A percentile compares a stretch with the other conserved stretches of the same genome.
phyloP scores from a whole-genome alignment of 208 protist genomes.

The Tritrichomonas musculus region DNA sequence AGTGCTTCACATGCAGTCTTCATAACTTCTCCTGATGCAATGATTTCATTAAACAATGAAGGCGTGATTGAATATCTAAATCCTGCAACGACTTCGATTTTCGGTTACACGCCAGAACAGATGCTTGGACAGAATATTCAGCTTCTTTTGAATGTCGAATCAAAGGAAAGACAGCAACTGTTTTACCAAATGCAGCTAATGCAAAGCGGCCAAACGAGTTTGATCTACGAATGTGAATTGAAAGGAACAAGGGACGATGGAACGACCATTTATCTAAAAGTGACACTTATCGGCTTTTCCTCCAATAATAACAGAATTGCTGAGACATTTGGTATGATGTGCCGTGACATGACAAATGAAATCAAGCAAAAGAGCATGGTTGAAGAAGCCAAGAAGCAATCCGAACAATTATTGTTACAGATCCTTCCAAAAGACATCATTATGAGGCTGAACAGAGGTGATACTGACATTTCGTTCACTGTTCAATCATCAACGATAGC shows the following conservation, averaged over 20 bases:
- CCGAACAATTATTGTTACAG: not conserved
- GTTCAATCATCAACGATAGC: not conserved
- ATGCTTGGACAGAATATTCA: not conserved
- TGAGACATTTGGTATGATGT: not conserved
- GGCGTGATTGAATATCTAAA: not conserved
- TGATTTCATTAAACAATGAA: not conserved
- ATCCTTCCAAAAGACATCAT: conserved; percentile 29
- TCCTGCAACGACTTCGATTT: not conserved
- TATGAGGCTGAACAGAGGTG: not conserved
- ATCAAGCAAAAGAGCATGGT: not conserved
- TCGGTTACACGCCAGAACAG: conserved; percentile 10
- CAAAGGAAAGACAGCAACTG: not conserved
- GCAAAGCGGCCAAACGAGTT: not conserved
- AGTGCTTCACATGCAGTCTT: not conserved
- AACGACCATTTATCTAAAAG: not conserved
- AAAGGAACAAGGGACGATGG: not conserved
- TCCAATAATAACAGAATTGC: not conserved
- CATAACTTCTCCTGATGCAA: not conserved
- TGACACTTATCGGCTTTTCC: not conserved
- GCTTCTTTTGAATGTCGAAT: not conserved
- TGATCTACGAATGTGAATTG: not conserved
- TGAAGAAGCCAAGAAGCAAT: conserved; percentile 7
- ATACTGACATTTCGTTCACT: not conserved
- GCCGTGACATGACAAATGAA: not conserved
- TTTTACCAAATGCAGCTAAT: not conserved